Percentiles rank a stretch among this genome's conserved stretches.
phyloP scores from a whole-genome alignment of 2,329 filamentous ascomycete genomes.

The Capronia epimyces region DNA sequence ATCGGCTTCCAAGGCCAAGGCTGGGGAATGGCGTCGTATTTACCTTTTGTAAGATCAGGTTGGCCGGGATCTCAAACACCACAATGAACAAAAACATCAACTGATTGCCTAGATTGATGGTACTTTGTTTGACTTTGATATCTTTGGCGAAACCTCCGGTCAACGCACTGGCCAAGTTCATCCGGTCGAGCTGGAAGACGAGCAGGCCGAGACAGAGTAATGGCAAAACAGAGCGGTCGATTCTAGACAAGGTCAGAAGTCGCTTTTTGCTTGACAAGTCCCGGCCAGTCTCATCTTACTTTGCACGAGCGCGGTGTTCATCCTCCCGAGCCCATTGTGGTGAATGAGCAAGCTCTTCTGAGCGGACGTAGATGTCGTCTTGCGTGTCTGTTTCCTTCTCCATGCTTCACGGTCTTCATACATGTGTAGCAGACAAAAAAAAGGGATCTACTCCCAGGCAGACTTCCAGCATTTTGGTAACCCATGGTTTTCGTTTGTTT shows the following conservation, averaged over 20 bases:
- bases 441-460: too few relatives aligned
- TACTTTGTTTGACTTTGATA: conserved; percentile 47
- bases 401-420: not conserved
- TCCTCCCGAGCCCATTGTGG: not conserved
- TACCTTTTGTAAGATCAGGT: conserved; percentile 49
- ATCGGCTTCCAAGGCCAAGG: not conserved
- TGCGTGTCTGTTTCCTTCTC: not conserved
- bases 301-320: not conserved
- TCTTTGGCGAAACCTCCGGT: conserved; percentile 51
- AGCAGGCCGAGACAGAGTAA: not conserved
- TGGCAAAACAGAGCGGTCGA: not conserved
- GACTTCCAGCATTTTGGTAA: too few relatives aligned
- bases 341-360: not conserved
- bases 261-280: not conserved
- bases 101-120: conserved; percentile 53
- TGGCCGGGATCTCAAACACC: conserved; percentile 48
- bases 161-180: conserved; percentile 47
- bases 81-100: conserved; percentile 50
- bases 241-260: not conserved
- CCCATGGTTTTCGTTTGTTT: not conserved
- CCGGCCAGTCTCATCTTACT: not conserved
- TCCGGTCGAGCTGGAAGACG: conserved; percentile 19
- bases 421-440: not conserved
- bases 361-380: not conserved
- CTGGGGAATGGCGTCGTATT: not conserved